These are phyloP conservation scores for Diaporthe sp. DNA, from an alignment of 2,329 filamentous ascomycete genomes.

Conservation along the genomic window DNA sequence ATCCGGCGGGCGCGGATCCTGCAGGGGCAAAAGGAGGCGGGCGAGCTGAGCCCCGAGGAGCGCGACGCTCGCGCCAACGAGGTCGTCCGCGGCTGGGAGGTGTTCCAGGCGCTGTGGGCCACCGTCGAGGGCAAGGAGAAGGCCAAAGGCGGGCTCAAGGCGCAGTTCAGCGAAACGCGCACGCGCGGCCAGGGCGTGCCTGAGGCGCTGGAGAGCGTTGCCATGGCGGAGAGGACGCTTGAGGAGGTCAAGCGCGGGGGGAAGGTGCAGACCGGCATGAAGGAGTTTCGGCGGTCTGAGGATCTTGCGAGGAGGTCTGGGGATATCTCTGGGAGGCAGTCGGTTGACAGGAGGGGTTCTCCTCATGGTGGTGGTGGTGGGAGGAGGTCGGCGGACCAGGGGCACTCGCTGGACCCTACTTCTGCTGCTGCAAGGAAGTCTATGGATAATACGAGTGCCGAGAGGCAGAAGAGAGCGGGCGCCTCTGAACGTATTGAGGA, in stretches of 20 bases:
- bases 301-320: constrained; percentile 41
- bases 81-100: constrained; percentile 57
- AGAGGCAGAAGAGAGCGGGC: constrained; percentile 7
- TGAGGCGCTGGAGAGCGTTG: constrained; percentile 64
- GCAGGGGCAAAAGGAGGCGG: constrained; percentile 67
- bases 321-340: constrained; percentile 18
- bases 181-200: constrained; percentile 58
- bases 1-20: constrained; percentile 71
- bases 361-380: background rate
- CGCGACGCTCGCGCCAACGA: constrained; percentile 48
- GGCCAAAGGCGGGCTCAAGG: constrained; percentile 52
- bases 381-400: constrained; percentile 6
- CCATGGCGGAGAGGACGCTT: constrained; percentile 61
- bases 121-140: constrained; percentile 55
- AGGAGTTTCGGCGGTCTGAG: constrained; percentile 45
- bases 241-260: constrained; percentile 62
- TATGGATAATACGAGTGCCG: background rate
- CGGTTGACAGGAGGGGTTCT: background rate
- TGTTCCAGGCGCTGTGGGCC: constrained; percentile 57
- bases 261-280: constrained; percentile 52
- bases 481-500: constrained; percentile 25
- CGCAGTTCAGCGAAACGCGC: constrained; percentile 51
- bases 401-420: background rate
- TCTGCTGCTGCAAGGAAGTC: constrained; percentile 3
- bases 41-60: constrained; percentile 52